Base-by-base conservation (phyloP, 179 eudicot species). In the Drosera spatulata region DNA sequence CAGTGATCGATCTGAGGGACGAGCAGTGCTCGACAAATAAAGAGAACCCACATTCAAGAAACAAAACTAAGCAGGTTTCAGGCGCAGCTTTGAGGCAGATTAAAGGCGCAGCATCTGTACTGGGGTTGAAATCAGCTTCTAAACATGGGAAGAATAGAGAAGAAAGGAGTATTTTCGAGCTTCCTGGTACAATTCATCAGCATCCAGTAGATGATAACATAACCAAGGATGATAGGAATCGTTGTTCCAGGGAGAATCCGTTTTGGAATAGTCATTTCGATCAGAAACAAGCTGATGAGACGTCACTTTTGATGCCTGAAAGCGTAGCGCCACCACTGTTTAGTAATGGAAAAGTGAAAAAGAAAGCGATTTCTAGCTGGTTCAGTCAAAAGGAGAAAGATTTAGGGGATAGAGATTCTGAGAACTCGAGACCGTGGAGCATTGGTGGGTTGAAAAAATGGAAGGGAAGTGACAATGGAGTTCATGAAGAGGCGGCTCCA, bases 1-100 rank as follows among this genome's bases (percentile, higher is more conserved):
- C 98, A 5, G 85, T 66, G 0, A 85, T 91, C 58, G 89, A 91
- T 68, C 62, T 91, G 66, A 82, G 71, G 62, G 98, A 88, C 42
- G 91, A 83, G 10, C 61, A 59, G 14, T 62, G 54, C 64, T 65
- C 64, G 60, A 50, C 64, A 39, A 70, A 55, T 22, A 75, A 80
- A 62, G 79, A 71, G 10, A 71, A 41, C 44, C 75, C 82, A 10
- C 69, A 46, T 22, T 68, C 84, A 7, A 82, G 77, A 49, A 59
- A 66, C 70, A 73, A 73, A 61, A 38, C 62, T 2, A 82, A 80
- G 64, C 71, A 62, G 3, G 79, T 69, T 13, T 75, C 81, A 52
- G 65, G 1, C 33, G 33, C 76, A 55, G 75, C 76, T 3, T 53
- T 66, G n/a, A 79, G 69, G 66, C 84, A 75, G 58, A 79, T 82